Conservation (phyloP, 805 yeast species). For the Candida peoriensis region DNA sequence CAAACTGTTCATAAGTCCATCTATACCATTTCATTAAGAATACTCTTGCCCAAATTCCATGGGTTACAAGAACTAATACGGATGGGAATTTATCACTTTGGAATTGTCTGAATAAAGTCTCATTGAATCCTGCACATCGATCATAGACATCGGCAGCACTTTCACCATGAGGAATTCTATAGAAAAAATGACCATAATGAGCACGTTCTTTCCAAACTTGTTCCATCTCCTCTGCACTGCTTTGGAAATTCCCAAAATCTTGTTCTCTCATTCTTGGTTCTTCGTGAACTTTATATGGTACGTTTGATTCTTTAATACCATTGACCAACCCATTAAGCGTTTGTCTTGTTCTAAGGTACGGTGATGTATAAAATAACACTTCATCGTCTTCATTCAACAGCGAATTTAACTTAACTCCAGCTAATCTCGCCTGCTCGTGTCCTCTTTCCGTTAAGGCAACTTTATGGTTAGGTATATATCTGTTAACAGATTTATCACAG, state of each 20-base stretch:
- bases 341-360: constrained; percentile 79
- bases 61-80: constrained; percentile 80
- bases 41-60: constrained; percentile 92
- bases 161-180: constrained; percentile 89
- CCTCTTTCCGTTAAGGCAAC: constrained; percentile 73
- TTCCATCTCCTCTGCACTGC: constrained; percentile 70
- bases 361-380: constrained; percentile 80
- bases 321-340: constrained; percentile 69
- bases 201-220: constrained; percentile 81
- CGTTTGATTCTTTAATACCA: constrained; percentile 39
- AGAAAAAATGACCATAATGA: constrained; percentile 83
- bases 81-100: constrained; percentile 66
- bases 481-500: constrained; percentile 75
- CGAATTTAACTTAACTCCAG: constrained; percentile 48
- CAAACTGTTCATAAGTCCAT: constrained; percentile 89
- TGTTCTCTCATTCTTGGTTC: constrained; percentile 93
- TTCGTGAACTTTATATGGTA: constrained; percentile 60
- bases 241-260: constrained; percentile 92
- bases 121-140: constrained; percentile 85
- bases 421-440: constrained; percentile 53
- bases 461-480: constrained; percentile 73
- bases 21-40: constrained; percentile 92
- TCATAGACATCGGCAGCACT: constrained; percentile 96
- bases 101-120: constrained; percentile 79
- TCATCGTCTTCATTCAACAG: constrained; percentile 44